Conservation (phyloP, 352 stramenopile genomes). For the Phytophthora chlamydospora region DNA sequence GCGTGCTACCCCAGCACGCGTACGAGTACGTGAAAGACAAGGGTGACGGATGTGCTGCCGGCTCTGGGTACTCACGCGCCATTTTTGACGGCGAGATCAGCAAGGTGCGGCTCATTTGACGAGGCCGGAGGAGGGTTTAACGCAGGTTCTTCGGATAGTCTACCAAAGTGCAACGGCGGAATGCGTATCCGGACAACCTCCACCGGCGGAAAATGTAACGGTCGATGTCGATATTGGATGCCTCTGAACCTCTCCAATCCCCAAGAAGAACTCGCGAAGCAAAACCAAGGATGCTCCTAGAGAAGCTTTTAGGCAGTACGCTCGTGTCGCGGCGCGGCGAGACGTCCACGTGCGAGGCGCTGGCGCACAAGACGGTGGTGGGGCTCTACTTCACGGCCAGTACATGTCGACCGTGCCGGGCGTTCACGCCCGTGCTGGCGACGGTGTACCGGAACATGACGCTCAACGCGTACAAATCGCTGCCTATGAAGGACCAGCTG, state of each 20-base stretch:
- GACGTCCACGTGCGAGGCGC: conserved; percentile 50
- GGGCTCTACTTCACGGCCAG: conserved; percentile 75
- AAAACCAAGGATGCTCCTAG: conserved; percentile 50
- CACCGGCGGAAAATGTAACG: conserved; percentile 47
- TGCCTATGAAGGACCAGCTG: conserved; percentile 63
- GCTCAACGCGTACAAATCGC: conserved; percentile 57
- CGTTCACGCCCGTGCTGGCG: conserved; percentile 68
- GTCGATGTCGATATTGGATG: conserved; percentile 3
- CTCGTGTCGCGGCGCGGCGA: conserved; percentile 62
- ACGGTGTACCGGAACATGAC: conserved; percentile 71
- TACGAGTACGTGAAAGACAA: too few relatives aligned
- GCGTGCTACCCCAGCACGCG: too few relatives aligned
- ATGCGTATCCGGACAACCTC: conserved; percentile 17
- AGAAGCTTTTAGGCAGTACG: conserved; percentile 61
- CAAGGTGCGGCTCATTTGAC: too few relatives aligned
- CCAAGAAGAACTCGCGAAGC: conserved; percentile 7
- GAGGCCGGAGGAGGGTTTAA: too few relatives aligned
- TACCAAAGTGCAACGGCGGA: conserved; percentile 27
- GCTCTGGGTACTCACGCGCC: too few relatives aligned
- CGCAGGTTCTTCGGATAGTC: too few relatives aligned
- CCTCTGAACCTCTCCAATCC: conserved; percentile 9
- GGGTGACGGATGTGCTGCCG: too few relatives aligned
- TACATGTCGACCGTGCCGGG: conserved; percentile 60
- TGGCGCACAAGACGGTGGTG: conserved; percentile 60
- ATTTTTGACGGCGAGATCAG: too few relatives aligned